Evolutionary conservation across 2,329 filamentous ascomycete genomes (phyloP), one percentile per base, ranked within the genome.

Genomic region (Lachnellula subtilissima): DNA sequence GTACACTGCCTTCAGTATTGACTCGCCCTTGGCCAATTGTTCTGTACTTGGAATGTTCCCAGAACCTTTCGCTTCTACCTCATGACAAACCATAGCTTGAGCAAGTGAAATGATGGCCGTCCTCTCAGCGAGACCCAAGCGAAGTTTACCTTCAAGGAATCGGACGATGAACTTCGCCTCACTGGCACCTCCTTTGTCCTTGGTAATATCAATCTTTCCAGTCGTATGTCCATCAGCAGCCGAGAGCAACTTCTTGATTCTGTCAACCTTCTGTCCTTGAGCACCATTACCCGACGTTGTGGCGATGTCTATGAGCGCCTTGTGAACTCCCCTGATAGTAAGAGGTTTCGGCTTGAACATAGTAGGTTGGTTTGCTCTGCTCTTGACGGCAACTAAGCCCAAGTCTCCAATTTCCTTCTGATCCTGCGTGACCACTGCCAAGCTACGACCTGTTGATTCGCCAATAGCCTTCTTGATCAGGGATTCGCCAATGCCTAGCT

Each of bases 381-480:
- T 97, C 77, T 97, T 97, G 49, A 96, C 90, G 45, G 94, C 94
- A 1, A 99, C 93, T 36, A 97, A 78, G 11, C 94, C 94, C 11
- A 99, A 80, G 71, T 99, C 94, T 53, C 94, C 94, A 72, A 97
- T 96, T 66, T 97, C 91, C 67, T 94, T 91, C 69, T 99, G 94
- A 65, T 97, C 92, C 49, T 88, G 85, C 75, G 97, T 97, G 77
- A 99, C 96, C 52, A 96, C 86, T 39, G 87, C 81, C 48, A 97
- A 74, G 67, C 86, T 96, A 58, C 94, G 86, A 9, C 94, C 94
- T 0, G 94, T 99, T 32, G 87, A 88, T 75, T 97, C 93, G 11
- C 93, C 93, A 67, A 99, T 96, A 5, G 94, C 90, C 72, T 97
- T 99, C 92, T 97, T 97, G 67, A 99, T 97, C 28, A 99, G 75